Conservation (phyloP, 2,329 filamentous ascomycete species). For the Aspergillus sergii region DNA sequence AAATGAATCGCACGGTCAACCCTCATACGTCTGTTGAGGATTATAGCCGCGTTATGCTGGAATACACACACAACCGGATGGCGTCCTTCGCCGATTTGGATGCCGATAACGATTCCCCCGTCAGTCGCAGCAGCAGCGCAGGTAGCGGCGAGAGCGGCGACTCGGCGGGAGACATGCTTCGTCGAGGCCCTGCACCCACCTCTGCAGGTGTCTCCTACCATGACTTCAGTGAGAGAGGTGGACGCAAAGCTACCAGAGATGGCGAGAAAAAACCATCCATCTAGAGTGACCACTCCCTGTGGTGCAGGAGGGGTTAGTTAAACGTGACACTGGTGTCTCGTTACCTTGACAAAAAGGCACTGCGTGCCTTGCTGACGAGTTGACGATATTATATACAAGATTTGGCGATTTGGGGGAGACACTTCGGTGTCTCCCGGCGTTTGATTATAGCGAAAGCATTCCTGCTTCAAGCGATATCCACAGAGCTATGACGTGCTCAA, state of each 20-base stretch:
- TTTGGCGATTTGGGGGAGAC: not conserved
- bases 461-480: not conserved
- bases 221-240: conserved; percentile 1
- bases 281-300: not conserved
- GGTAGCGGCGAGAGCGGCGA: conserved; percentile 28
- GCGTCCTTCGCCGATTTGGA: conserved; percentile 34
- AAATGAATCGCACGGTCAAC: conserved; percentile 24
- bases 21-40: conserved; percentile 36
- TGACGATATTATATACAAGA: conserved; percentile 1
- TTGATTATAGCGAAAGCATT: conserved; percentile 1
- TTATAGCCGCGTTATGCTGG: conserved; percentile 42
- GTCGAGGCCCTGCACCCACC: conserved; percentile 22
- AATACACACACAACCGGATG: conserved; percentile 42
- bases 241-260: conserved; percentile 1
- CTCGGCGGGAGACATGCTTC: conserved; percentile 24
- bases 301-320: not conserved
- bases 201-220: conserved; percentile 17
- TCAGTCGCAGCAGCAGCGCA: conserved; percentile 34
- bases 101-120: conserved; percentile 17
- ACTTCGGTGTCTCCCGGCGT: not conserved
- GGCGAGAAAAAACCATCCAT: not conserved
- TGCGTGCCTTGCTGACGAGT: not conserved
- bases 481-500: not conserved
- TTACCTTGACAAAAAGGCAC: conserved; percentile 2
- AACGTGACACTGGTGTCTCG: conserved; percentile 4